Evolutionary conservation across 2,329 filamentous ascomycete species (phyloP).

Genomic region (Didymella lethalis): DNA sequence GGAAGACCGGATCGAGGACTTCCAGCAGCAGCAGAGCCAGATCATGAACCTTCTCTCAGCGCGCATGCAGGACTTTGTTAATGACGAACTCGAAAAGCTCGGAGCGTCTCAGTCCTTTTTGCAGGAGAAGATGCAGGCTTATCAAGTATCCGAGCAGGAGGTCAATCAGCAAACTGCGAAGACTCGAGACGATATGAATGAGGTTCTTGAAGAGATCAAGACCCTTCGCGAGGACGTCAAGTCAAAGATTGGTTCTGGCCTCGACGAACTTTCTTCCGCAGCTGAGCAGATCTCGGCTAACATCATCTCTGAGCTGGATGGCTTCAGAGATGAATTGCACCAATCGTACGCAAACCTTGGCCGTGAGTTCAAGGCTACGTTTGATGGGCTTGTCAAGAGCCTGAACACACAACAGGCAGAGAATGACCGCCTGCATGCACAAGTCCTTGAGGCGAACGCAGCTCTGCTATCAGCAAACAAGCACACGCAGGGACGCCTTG

Average conservation of each 20-base stretch:
- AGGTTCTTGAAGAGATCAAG: constrained; percentile 91
- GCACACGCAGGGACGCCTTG: constrained; percentile 70
- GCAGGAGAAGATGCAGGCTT: constrained; percentile 71
- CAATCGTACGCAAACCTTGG: constrained; percentile 83
- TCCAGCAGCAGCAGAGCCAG: constrained; percentile 75
- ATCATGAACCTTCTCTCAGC: constrained; percentile 72
- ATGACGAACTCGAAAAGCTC: constrained; percentile 75
- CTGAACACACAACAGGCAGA: constrained; percentile 79
- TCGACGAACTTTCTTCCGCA: constrained; percentile 81
- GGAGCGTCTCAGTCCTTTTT: constrained; percentile 74
- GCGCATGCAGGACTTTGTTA: constrained; percentile 80
- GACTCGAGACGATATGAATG: constrained; percentile 86
- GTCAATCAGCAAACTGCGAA: constrained; percentile 72
- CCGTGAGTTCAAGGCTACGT: constrained; percentile 83
- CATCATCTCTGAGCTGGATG: constrained; percentile 82
- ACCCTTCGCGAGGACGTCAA: constrained; percentile 89
- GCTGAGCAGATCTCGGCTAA: constrained; percentile 90
- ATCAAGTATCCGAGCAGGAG: constrained; percentile 72
- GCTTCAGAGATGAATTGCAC: constrained; percentile 84
- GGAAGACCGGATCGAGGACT: constrained; percentile 75
- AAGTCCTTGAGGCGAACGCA: constrained; percentile 75
- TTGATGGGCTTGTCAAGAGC: constrained; percentile 80
- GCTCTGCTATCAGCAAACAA: constrained; percentile 73
- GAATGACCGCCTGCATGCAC: constrained; percentile 73
- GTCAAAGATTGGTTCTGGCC: constrained; percentile 80